Base-by-base conservation (phyloP, 2,329 filamentous ascomycete genomes). In the Pseudogymnoascus sp. region DNA sequence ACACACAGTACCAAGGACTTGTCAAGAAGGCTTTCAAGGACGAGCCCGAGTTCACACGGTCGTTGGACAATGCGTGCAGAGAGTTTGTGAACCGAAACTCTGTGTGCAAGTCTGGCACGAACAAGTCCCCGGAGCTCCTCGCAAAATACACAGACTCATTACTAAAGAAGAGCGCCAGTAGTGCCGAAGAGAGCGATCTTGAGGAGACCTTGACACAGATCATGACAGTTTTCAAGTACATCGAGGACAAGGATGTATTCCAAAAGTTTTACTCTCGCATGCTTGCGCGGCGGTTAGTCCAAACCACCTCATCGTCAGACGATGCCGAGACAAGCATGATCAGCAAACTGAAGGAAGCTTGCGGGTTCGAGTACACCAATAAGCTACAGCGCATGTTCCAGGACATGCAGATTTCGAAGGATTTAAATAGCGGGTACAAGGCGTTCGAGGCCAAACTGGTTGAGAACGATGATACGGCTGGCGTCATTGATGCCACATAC, bases 171-270 rank as follows among this genome's bases (percentile, higher is more conserved):
- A 93, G 91, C 68, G 90, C 89, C 31, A 96, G 93, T 70, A 91
- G 92, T 70, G 91, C 92, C 13, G 95, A 97, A 73, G 95, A 99
- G 73, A 89, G 90, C 33, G 93, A 99, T 72, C 83, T 97, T 70
- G 95, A 99, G 77, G 88, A 89, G 68, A 89, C 91, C 33, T 80
- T 97, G 31, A 86, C 86, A 19, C 91, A 97, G 75, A 95, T 99
- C 71, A 99, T 99, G 95, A 97, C 93, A 1, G 91, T 99, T 63
- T 99, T 99, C 85, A 97, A 97, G 79, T 99, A 99, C 77, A 97
- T 99, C 67, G 95, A 99, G 74, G 96, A 99, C 78, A 99, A 99
- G 81, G 95, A 99, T 72, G 96, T 99, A 4, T 99, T 99, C 83
- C 95, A 97, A 76, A 99, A 97, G 76, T 99, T 97, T 78, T 99